A percentile compares a stretch with the other conserved stretches of the same genome.
phyloP scores from a whole-genome alignment of 495 filamentous ascomycete species.

The Hypoxylon cercidicola region DNA sequence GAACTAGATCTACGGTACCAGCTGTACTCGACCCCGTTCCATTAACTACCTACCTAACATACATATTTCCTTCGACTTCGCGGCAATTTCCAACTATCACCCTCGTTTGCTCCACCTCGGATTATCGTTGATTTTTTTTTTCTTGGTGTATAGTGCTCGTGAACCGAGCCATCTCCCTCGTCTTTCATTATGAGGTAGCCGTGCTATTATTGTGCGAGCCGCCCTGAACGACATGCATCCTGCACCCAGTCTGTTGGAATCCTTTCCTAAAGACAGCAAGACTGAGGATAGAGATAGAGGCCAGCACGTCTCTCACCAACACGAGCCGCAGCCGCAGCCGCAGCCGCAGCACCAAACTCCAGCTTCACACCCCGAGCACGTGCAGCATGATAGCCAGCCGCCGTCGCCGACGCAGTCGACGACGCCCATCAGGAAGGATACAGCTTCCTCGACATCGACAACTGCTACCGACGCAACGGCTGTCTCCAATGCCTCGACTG shows the following conservation, averaged over 20 bases:
- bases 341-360: slow-evolving; percentile 42
- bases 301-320: slow-evolving; percentile 47
- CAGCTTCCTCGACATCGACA: slow-evolving; percentile 59
- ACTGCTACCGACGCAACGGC: slow-evolving; percentile 50
- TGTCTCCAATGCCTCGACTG: slow-evolving; percentile 50
- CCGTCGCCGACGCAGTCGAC: slow-evolving; percentile 49
- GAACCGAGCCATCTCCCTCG: slow-evolving; percentile 39
- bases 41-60: slow-evolving; percentile 30
- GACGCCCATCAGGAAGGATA: slow-evolving; percentile 59
- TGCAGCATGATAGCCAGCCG: slow-evolving; percentile 47
- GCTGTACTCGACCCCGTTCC: slow-evolving; percentile 26
- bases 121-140: slow-evolving; percentile 26
- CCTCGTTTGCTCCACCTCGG: slow-evolving; percentile 37
- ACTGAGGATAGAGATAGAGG: slow-evolving; percentile 45
- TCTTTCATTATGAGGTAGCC: slow-evolving; percentile 51
- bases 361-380: slow-evolving; percentile 42
- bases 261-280: slow-evolving; percentile 55
- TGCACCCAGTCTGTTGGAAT: slow-evolving; percentile 56
- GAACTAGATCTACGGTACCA: slow-evolving; percentile 36
- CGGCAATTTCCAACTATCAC: slow-evolving; percentile 38
- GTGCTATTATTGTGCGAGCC: slow-evolving; percentile 41
- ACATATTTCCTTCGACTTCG: slow-evolving; percentile 39
- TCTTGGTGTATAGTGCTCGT: slow-evolving; percentile 30
- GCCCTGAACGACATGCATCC: slow-evolving; percentile 54
- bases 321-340: slow-evolving; percentile 44